These are phyloP conservation scores for Erigeron philadelphicus DNA, from an alignment of 140 eudicot genomes.

Conservation along the genomic window DNA sequence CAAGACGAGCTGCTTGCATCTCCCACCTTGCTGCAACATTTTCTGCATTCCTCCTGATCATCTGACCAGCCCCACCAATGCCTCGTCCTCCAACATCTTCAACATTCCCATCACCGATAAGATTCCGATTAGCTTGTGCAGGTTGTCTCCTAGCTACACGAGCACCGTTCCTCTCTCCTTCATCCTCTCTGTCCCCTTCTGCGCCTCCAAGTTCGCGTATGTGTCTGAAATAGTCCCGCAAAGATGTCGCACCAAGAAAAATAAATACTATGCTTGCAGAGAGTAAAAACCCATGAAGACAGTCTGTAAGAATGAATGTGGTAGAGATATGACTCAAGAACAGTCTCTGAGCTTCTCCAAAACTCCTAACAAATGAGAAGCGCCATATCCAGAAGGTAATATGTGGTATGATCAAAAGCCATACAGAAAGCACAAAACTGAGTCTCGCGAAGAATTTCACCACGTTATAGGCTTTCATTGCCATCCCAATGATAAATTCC, in stretches of 20 bases:
- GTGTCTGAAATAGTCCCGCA: constrained; percentile 78
- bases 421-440: constrained; percentile 83
- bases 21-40: constrained; percentile 96
- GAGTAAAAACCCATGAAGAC: constrained; percentile 91
- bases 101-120: constrained; percentile 69
- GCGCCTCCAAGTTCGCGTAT: constrained; percentile 71
- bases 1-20: constrained; percentile 95
- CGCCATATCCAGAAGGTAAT: constrained; percentile 91
- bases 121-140: constrained; percentile 64
- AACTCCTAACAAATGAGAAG: constrained; percentile 67
- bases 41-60: constrained; percentile 84
- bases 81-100: constrained; percentile 80
- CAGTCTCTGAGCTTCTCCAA: constrained; percentile 60
- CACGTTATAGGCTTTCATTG: constrained; percentile 78
- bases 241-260: constrained; percentile 75
- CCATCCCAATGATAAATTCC: constrained; percentile 81
- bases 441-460: constrained; percentile 75
- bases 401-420: constrained; percentile 76
- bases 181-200: constrained; percentile 75
- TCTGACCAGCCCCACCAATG: constrained; percentile 85
- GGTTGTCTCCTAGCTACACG: constrained; percentile 80
- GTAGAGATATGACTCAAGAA: constrained; percentile 76
- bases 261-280: constrained; percentile 92
- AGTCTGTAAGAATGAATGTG: constrained; percentile 63
- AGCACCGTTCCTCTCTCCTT: constrained; percentile 76